Evolutionary conservation across 805 yeast species (phyloP), one percentile per base, ranked within the genome.

Genomic region (Candida maltosa): DNA sequence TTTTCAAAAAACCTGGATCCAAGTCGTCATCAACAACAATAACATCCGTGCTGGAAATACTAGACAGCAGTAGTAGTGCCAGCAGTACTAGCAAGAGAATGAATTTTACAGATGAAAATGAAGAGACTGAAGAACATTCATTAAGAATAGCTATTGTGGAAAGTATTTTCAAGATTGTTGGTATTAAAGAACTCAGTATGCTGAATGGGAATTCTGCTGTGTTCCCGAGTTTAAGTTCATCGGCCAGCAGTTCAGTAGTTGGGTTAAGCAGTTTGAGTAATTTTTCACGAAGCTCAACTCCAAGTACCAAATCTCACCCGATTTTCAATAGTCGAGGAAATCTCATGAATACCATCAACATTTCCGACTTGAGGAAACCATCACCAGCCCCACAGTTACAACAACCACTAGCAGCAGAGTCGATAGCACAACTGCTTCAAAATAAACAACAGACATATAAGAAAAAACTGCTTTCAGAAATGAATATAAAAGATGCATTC

Each of bases 121-220:
- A 82, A 40, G 91, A 82, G 45, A 76, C 83, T 0, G 88, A 84
- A 46, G 91, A 83, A 31, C 66, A 76, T 0, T 70, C 83, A 0
- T 56, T 83, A 17, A 62, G 83, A 35, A 63, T 70, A 15, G 86
- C 91, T 0, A 56, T 88, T 1, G 73, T 81, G 4, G 95, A 85
- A 46, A 81, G 79, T 17, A 72, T 88, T 27, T 81, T 87, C 51
- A 70, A 70, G 34, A 61, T 77, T 21, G 61, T 87, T 22, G 96
- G 96, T 0, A 69, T 87, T 8, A 52, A 54, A 14, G 67, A 61
- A 29, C 72, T 31, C 5, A 31, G 22, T 17, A 4, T 19, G 23
- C 14, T 15, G 6, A 21, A 16, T 18, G 17, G 17, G 4, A 18
- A 16, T 14, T 18, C 23, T 7, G 21, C 17, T 23, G 29, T 31